phyloP scores from a whole-genome alignment of 2,329 filamentous ascomycete genomes.

The Claviceps maximensis region DNA sequence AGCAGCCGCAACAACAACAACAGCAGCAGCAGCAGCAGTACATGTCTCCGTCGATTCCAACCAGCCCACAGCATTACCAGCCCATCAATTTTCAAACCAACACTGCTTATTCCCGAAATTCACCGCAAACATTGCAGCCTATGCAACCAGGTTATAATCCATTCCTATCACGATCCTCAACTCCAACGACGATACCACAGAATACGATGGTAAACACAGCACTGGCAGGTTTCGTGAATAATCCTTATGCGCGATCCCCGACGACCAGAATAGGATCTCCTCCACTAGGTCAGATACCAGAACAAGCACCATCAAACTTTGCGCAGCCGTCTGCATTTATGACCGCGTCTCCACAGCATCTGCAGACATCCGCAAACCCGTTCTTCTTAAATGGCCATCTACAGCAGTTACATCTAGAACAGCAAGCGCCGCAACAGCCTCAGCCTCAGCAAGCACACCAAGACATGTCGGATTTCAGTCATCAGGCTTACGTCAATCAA shows the following conservation, averaged over 20 bases:
- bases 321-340: constrained; percentile 30
- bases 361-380: constrained; percentile 21
- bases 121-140: constrained; percentile 22
- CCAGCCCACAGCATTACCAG: constrained; percentile 27
- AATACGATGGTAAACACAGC: constrained; percentile 28
- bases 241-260: constrained; percentile 37
- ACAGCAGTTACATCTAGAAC: constrained; percentile 13
- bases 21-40: constrained; percentile 22
- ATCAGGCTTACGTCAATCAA: constrained; percentile 14
- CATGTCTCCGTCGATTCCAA: constrained; percentile 28
- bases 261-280: constrained; percentile 38
- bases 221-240: constrained; percentile 24
- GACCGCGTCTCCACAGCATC: constrained; percentile 16
- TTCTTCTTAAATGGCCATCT: constrained; percentile 22
- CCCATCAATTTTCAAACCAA: constrained; percentile 26
- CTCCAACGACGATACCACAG: constrained; percentile 20
- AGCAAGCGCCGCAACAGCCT: constrained; percentile 10
- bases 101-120: constrained; percentile 28
- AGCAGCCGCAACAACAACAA: constrained; percentile 22
- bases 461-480: constrained; percentile 10
- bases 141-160: constrained; percentile 36
- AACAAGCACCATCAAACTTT: constrained; percentile 35
- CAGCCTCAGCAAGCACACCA: constrained; percentile 11
- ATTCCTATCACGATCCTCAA: constrained; percentile 30
- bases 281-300: constrained; percentile 37